phyloP scores from a whole-genome alignment of 2,329 filamentous ascomycete genomes.

The Exophiala sideris region DNA sequence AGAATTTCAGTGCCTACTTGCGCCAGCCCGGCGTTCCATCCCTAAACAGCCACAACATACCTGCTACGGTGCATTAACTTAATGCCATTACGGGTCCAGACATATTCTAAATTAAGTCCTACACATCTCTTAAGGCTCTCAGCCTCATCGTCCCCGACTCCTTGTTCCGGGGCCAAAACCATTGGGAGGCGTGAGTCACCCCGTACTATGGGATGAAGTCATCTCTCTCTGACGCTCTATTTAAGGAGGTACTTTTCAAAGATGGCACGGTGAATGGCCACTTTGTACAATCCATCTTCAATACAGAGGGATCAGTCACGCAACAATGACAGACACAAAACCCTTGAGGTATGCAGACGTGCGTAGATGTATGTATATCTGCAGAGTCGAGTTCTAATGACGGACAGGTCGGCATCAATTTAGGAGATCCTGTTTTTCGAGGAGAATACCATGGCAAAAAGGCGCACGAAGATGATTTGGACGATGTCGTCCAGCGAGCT shows the following conservation, averaged over 20 bases:
- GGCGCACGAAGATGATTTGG: slow-evolving; percentile 45
- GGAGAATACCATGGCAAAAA: slow-evolving; percentile 80
- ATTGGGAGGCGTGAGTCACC: not conserved
- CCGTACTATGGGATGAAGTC: not conserved
- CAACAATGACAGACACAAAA: slow-evolving; percentile 35
- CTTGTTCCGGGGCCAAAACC: not conserved
- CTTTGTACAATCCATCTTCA: not conserved
- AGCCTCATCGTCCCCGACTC: not conserved
- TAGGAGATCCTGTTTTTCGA: slow-evolving; percentile 85
- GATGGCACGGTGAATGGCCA: slow-evolving; percentile 1
- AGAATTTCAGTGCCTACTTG: no score
- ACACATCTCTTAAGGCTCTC: not conserved
- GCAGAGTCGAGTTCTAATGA: slow-evolving; percentile 3
- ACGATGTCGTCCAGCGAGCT: slow-evolving; percentile 71
- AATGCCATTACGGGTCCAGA: slow-evolving; percentile 12
- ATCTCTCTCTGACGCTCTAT: not conserved
- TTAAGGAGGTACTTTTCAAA: not conserved
- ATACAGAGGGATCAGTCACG: not conserved
- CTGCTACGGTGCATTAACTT: not conserved
- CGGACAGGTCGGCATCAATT: slow-evolving; percentile 79
- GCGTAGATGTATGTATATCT: slow-evolving; percentile 27
- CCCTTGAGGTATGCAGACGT: slow-evolving; percentile 48
- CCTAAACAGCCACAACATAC: not conserved
- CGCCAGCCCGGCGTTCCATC: not conserved
- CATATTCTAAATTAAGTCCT: not conserved